Percentiles rank a stretch among this genome's conserved stretches.
These are phyloP conservation scores for Stephania yunnanensis DNA, from an alignment of 164 flowering plant species.

Conservation along the genomic window DNA sequence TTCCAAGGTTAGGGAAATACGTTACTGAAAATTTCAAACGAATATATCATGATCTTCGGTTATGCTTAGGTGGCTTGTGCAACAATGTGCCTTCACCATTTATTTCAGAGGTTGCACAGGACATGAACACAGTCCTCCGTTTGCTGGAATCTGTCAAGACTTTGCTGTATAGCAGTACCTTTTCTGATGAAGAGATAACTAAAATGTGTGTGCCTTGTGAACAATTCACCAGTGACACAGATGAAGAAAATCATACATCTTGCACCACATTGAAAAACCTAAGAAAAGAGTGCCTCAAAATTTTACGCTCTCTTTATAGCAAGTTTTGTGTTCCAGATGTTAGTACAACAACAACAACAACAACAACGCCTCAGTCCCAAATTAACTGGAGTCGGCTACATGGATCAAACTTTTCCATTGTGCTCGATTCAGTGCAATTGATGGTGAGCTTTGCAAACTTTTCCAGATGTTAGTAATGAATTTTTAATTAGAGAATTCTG, in stretches of 20 bases:
- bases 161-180: neutral
- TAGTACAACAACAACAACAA: too few species aligned
- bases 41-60: constrained; percentile 12
- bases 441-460: too few species aligned
- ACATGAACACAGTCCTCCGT: constrained; percentile 20
- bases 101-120: constrained; percentile 19
- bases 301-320: constrained; percentile 14
- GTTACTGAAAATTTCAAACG: constrained; percentile 13
- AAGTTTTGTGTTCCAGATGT: constrained; percentile 13
- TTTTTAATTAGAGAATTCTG: constrained; percentile 20
- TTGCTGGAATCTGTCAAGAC: constrained; percentile 15
- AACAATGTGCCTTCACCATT: constrained; percentile 39
- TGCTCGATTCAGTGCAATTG: too few species aligned
- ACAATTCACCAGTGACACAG: neutral
- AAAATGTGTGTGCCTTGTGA: neutral
- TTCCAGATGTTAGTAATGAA: constrained; percentile 9
- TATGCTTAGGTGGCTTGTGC: constrained; percentile 18
- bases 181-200: constrained; percentile 4
- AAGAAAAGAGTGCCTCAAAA: constrained; percentile 14
- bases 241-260: neutral
- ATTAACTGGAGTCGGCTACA: too few species aligned
- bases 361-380: too few species aligned
- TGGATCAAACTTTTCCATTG: too few species aligned
- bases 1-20: constrained; percentile 27
- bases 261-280: neutral